Conservation (phyloP, 2,329 filamentous ascomycete species). For the Diaporthe sp. region DNA sequence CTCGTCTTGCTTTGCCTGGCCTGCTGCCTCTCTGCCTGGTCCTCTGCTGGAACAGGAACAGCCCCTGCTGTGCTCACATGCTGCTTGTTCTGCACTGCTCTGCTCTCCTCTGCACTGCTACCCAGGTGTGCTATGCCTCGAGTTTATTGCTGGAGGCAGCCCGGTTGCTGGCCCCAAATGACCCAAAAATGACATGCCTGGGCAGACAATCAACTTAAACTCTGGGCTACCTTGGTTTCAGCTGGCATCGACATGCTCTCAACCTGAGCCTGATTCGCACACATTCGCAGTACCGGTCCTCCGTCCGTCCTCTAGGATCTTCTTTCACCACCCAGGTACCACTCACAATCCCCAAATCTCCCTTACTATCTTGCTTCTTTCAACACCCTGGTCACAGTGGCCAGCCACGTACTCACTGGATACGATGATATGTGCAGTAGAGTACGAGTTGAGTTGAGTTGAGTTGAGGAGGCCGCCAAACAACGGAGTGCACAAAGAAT, state of each 20-base stretch:
- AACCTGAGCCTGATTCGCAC: conserved; percentile 14
- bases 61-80: background rate
- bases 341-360: conserved; percentile 10
- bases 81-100: background rate
- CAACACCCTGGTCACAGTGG: conserved; percentile 4
- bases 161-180: conserved; percentile 12
- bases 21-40: background rate
- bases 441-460: background rate
- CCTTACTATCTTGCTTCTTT: background rate
- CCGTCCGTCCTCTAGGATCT: conserved; percentile 7
- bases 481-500: background rate
- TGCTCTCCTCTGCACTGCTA: background rate
- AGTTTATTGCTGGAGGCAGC: conserved; percentile 33
- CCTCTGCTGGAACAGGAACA: background rate
- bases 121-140: background rate
- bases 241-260: conserved; percentile 24
- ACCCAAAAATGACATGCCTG: conserved; percentile 7
- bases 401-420: background rate
- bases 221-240: conserved; percentile 33
- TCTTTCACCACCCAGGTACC: background rate
- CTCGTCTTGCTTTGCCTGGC: background rate
- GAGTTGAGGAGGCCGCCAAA: conserved; percentile 1
- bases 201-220: conserved; percentile 15
- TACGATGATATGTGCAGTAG: background rate
- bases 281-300: background rate